phyloP scores from a whole-genome alignment of 2,329 filamentous ascomycete species.

The Thermothelomyces thermophilus region DNA sequence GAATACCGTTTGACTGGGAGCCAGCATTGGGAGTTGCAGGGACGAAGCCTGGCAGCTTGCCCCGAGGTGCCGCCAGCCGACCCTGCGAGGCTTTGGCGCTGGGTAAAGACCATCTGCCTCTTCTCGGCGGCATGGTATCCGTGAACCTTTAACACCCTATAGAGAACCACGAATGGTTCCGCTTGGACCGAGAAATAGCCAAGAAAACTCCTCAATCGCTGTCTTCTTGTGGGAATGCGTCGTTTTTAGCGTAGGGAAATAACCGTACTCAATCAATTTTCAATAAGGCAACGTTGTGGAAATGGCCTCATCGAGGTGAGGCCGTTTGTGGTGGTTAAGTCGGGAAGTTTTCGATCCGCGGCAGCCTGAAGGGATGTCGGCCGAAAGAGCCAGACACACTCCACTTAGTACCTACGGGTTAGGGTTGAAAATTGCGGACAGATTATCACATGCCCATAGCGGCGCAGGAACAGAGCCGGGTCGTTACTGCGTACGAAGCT shows the following conservation, averaged over 20 bases:
- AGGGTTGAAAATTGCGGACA: background rate
- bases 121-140: slow-evolving; percentile 17
- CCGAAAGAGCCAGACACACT: background rate
- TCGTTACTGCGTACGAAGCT: no score
- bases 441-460: no score
- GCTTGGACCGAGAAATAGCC: no score
- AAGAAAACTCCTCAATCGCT: no score
- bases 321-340: background rate
- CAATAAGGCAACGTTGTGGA: background rate
- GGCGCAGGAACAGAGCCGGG: no score
- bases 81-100: slow-evolving; percentile 20
- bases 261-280: no score
- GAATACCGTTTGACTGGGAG: slow-evolving; percentile 7
- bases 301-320: no score
- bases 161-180: no score
- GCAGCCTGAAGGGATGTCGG: background rate
- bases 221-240: no score
- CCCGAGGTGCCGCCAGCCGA: slow-evolving; percentile 12
- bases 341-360: background rate
- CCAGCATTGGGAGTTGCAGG: background rate
- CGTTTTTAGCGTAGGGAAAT: no score
- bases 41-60: slow-evolving; percentile 5
- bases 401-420: background rate
- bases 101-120: slow-evolving; percentile 21
- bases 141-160: background rate